Evolutionary conservation across 495 filamentous ascomycete species (phyloP).

Genomic region (Trichoderma gamsii): DNA sequence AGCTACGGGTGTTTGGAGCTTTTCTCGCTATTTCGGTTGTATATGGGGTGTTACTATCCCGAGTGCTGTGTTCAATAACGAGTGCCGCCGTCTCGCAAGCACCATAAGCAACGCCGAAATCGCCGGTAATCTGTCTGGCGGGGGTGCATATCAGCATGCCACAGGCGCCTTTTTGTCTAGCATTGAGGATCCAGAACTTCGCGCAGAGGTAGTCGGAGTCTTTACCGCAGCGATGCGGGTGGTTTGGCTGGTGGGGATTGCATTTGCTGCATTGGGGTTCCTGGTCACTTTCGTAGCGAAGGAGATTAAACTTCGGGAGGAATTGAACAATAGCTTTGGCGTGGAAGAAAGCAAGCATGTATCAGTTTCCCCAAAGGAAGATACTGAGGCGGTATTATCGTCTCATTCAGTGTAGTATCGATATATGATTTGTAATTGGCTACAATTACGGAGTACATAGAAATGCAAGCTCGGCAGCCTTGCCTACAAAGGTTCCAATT

Average conservation of each 20-base stretch:
- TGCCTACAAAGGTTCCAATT: too few relatives aligned
- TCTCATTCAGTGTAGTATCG: not conserved
- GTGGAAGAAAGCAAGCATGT: constrained; percentile 22
- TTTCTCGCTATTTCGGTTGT: constrained; percentile 41
- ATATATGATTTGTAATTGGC: too few relatives aligned
- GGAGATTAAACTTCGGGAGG: constrained; percentile 25
- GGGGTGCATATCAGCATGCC: constrained; percentile 27
- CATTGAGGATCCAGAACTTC: constrained; percentile 19
- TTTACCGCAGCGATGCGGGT: constrained; percentile 24
- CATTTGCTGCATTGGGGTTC: constrained; percentile 26
- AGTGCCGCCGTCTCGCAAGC: constrained; percentile 21
- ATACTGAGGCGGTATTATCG: not conserved
- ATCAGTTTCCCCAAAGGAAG: not conserved
- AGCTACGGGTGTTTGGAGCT: constrained; percentile 40
- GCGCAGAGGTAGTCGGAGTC: constrained; percentile 24
- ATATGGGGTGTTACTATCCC: constrained; percentile 50
- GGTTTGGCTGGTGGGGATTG: constrained; percentile 28
- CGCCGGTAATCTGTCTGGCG: constrained; percentile 20
- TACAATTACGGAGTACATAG: too few relatives aligned
- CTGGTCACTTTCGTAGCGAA: constrained; percentile 25
- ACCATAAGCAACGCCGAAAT: constrained; percentile 25
- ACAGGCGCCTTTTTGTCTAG: constrained; percentile 24
- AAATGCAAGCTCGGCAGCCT: too few relatives aligned
- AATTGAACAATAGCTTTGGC: constrained; percentile 29
- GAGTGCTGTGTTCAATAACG: constrained; percentile 45